phyloP scores from a whole-genome alignment of 2,329 filamentous ascomycete genomes.

The Harringtonia aguacate region DNA sequence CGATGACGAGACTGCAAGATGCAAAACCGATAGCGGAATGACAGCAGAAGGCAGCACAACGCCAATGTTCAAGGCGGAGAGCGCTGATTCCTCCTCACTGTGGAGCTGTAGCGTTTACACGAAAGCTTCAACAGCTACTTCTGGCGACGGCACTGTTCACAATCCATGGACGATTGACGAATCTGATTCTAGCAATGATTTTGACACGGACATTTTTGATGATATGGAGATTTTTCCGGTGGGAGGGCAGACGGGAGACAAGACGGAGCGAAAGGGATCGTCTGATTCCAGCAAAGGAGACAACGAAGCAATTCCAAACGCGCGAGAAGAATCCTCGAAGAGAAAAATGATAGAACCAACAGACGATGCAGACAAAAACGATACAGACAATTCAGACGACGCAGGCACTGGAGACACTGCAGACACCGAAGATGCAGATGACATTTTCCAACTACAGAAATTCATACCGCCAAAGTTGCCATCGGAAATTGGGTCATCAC shows the following conservation, averaged over 20 bases:
- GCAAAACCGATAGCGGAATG: not conserved
- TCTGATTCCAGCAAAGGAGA: not conserved
- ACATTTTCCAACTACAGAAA: too few relatives aligned
- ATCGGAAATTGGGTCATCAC: not conserved
- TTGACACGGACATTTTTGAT: slow-evolving; percentile 11
- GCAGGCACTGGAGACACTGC: too few relatives aligned
- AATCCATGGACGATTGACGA: slow-evolving; percentile 5
- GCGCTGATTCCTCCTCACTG: not conserved
- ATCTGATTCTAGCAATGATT: slow-evolving; percentile 3
- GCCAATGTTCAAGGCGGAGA: not conserved
- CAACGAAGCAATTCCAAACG: not conserved
- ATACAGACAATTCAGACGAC: too few relatives aligned
- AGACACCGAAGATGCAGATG: not conserved
- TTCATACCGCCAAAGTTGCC: not conserved
- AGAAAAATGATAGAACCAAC: too few relatives aligned
- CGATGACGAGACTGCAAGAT: not conserved
- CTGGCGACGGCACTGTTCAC: slow-evolving; percentile 1
- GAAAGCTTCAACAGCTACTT: not conserved
- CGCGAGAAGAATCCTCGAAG: too few relatives aligned
- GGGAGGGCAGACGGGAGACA: not conserved
- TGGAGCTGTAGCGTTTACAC: not conserved
- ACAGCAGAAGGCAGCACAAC: not conserved
- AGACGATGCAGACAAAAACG: too few relatives aligned
- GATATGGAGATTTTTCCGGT: slow-evolving; percentile 3
- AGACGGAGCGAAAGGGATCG: not conserved